These are phyloP conservation scores for Exophiala alcalophila DNA, from an alignment of 2,329 filamentous ascomycete species.

Conservation along the genomic window DNA sequence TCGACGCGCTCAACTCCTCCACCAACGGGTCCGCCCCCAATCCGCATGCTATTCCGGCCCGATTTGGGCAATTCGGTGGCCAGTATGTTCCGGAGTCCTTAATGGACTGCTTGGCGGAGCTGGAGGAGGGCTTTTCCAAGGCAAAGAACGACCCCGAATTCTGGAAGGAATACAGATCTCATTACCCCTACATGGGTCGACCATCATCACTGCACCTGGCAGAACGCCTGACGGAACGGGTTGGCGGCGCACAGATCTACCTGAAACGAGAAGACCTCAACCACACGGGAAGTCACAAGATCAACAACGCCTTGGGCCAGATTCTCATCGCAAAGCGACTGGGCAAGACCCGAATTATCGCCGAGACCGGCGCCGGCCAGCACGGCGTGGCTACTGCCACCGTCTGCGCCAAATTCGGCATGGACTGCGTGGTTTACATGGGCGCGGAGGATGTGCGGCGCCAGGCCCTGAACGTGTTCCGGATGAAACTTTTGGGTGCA, in stretches of 20 bases:
- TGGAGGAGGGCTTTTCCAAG: conserved; percentile 86
- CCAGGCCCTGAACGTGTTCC: conserved; percentile 96
- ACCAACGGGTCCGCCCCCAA: conserved; percentile 47
- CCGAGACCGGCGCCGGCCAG: conserved; percentile 94
- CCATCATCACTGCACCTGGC: conserved; percentile 89
- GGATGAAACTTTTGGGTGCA: conserved; percentile 93
- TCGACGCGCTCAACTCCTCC: conserved; percentile 68
- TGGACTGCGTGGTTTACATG: conserved; percentile 99
- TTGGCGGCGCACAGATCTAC: conserved; percentile 93
- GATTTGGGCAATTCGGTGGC: conserved; percentile 93
- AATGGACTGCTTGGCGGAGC: conserved; percentile 91
- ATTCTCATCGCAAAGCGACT: conserved; percentile 79
- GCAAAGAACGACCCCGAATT: conserved; percentile 85
- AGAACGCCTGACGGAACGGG: conserved; percentile 80
- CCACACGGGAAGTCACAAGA: conserved; percentile 98
- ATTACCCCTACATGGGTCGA: conserved; percentile 96
- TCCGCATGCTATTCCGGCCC: conserved; percentile 65
- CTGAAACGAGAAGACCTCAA: conserved; percentile 97
- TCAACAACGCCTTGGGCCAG: conserved; percentile 97
- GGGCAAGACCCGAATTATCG: conserved; percentile 96
- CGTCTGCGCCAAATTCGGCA: conserved; percentile 95
- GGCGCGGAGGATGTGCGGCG: conserved; percentile 94
- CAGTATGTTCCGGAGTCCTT: conserved; percentile 97
- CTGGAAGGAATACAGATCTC: conserved; percentile 94
- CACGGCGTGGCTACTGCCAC: conserved; percentile 97